Evolutionary conservation across 108 stramenopile species (phyloP), one percentile per base, ranked within the genome.

Genomic region (Craspedostauros australis): DNA sequence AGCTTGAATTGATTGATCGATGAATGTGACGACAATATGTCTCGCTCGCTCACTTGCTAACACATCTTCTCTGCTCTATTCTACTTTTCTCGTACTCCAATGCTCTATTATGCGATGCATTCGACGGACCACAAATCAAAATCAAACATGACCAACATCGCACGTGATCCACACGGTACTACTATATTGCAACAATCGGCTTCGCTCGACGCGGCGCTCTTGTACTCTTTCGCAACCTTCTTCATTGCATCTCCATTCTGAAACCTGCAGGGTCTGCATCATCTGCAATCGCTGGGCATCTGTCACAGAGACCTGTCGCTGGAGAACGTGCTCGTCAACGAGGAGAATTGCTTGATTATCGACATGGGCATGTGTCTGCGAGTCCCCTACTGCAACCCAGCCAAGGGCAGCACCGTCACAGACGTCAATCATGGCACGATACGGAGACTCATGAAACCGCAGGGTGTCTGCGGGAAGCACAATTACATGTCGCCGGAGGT

Each of bases 401-500:
- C 12, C 23, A 55, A 59, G 31, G 36, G 46, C 3, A 69, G 65
- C 36, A 42, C 31, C 14, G 51, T 76, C 18, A 72, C 65, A 16
- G 85, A 78, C 50, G 88, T 80, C 12, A 72, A 54, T 2, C 20
- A 57, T 55, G 82, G 88, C 20, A 70, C 50, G 20, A 73, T 48
- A 15, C 72, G 89, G 19, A 44, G 86, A 29, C 63, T 93, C 22
- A 82, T 95, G 29, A 75, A 60, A 43, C 85, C 85, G 16, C 85
- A 83, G 61, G 89, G 91, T 24, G 79, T 76, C 14, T 95, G 93
- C 76, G 96, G 96, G 11, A 97, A 97, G 63, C 86, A 71, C 32
- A 95, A 95, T 48, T 97, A 97, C 61, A 95, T 97, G 92, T 83
- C 90, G 19, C 96, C 96, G 0, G 94, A 95, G 57, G 77, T 97